Evolutionary conservation across 371 early-diverging fungal genomes (phyloP).

Genomic region (Parasitella parasitica): DNA sequence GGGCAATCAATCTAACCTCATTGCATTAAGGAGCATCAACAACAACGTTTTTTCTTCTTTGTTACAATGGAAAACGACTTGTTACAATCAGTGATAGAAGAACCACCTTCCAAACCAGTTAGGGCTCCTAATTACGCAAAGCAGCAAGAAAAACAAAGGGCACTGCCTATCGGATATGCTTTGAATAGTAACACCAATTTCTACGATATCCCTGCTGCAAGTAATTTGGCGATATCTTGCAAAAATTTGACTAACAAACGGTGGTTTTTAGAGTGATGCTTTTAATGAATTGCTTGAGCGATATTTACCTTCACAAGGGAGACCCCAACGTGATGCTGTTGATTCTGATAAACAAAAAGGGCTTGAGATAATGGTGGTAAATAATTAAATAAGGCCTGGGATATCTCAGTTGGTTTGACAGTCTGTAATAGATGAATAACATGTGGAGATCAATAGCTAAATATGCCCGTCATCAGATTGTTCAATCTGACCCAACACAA

Average conservation of each 20-base stretch:
- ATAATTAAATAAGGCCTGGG: background rate
- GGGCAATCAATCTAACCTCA: too few relatives aligned
- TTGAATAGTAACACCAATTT: slow-evolving; percentile 49
- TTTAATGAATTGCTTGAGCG: slow-evolving; percentile 55
- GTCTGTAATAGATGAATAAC: slow-evolving; percentile 47
- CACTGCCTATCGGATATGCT: slow-evolving; percentile 24
- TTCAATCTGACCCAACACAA: slow-evolving; percentile 40
- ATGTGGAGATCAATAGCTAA: slow-evolving; percentile 62
- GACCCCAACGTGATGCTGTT: slow-evolving; percentile 48
- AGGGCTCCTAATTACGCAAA: background rate
- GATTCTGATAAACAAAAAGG: slow-evolving; percentile 33
- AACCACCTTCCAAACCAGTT: slow-evolving; percentile 7
- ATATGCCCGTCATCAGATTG: slow-evolving; percentile 54
- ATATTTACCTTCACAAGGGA: slow-evolving; percentile 53
- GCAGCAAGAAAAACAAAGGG: slow-evolving; percentile 13
- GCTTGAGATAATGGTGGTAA: slow-evolving; percentile 36
- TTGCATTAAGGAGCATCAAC: too few relatives aligned
- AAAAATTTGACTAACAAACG: background rate
- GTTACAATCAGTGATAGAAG: slow-evolving; percentile 1
- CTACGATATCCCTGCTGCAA: slow-evolving; percentile 61
- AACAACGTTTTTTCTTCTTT: background rate
- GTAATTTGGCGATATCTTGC: background rate
- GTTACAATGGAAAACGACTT: slow-evolving; percentile 4
- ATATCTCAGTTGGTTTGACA: too few relatives aligned
- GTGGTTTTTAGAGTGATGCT: slow-evolving; percentile 42